phyloP scores from a whole-genome alignment of 2,329 filamentous ascomycete genomes.

The Aschersonia sp. region DNA sequence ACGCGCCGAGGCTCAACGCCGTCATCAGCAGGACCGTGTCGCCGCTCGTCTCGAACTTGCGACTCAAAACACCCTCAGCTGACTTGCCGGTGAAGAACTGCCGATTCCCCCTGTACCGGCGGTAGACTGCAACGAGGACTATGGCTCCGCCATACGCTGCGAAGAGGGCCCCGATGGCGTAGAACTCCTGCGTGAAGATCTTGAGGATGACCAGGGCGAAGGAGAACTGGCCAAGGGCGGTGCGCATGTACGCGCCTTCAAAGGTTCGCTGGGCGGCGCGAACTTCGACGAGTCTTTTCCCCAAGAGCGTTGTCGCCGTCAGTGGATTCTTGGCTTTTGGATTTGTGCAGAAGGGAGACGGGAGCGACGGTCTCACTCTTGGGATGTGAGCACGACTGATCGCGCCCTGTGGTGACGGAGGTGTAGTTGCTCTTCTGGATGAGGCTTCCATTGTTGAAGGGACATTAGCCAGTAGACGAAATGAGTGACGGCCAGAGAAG shows the following conservation, averaged over 20 bases:
- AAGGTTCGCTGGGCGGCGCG: slow-evolving; percentile 93
- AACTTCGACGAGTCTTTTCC: slow-evolving; percentile 67
- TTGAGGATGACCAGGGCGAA: slow-evolving; percentile 83
- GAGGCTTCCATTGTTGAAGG: slow-evolving; percentile 26
- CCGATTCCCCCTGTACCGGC: slow-evolving; percentile 79
- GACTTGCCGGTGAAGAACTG: slow-evolving; percentile 63
- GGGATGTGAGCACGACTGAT: slow-evolving; percentile 65
- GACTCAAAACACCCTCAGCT: slow-evolving; percentile 19
- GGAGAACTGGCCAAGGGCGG: slow-evolving; percentile 85
- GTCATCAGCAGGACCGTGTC: slow-evolving; percentile 47
- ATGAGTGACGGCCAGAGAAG: too few relatives aligned
- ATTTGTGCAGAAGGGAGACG: too few relatives aligned
- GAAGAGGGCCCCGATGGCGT: slow-evolving; percentile 90
- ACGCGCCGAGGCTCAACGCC: slow-evolving; percentile 39
- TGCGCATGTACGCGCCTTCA: slow-evolving; percentile 92
- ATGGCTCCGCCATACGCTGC: slow-evolving; percentile 82
- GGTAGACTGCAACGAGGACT: slow-evolving; percentile 68
- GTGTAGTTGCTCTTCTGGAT: slow-evolving; percentile 61
- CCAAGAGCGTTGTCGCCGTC: not conserved
- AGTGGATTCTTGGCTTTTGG: too few relatives aligned
- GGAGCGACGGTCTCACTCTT: slow-evolving; percentile 39
- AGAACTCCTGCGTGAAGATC: slow-evolving; percentile 95
- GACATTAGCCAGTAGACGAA: not conserved
- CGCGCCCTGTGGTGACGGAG: slow-evolving; percentile 73
- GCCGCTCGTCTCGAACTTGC: slow-evolving; percentile 48